These are phyloP conservation scores for Suillus americanus DNA, from an alignment of 768 basidiomycete genomes.

Conservation along the genomic window DNA sequence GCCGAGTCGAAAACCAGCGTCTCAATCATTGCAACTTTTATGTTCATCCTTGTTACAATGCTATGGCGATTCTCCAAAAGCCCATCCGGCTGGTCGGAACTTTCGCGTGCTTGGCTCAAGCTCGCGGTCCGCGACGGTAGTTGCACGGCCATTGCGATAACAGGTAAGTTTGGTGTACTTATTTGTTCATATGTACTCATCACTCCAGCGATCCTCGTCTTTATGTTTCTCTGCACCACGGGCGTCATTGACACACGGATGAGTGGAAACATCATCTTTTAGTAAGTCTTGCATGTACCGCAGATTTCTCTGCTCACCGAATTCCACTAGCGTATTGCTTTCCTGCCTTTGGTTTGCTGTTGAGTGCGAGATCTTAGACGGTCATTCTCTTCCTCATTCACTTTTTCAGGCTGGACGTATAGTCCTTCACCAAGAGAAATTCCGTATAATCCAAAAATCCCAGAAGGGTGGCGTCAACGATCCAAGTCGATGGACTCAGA, in stretches of 20 bases:
- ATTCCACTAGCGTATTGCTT: neutral
- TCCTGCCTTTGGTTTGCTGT: constrained; percentile 1
- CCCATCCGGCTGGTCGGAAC: neutral
- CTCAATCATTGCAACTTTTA: constrained; percentile 19
- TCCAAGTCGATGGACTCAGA: neutral
- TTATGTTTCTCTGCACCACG: constrained; percentile 19
- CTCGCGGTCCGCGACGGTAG: constrained; percentile 17
- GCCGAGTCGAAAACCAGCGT: constrained; percentile 7
- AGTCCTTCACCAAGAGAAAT: neutral
- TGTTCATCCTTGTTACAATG: constrained; percentile 18
- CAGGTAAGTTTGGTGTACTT: constrained; percentile 10
- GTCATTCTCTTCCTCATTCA: neutral
- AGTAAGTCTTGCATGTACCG: constrained; percentile 13
- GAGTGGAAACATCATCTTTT: constrained; percentile 21
- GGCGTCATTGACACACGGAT: constrained; percentile 12
- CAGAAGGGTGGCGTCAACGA: neutral
- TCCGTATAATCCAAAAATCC: neutral
- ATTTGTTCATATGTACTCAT: neutral
- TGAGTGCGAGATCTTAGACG: neutral
- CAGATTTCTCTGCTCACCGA: neutral
- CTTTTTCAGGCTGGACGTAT: neutral
- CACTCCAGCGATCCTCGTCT: constrained; percentile 15
- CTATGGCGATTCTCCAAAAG: constrained; percentile 16
- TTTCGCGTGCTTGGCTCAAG: neutral
- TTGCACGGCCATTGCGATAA: constrained; percentile 9